phyloP scores from a whole-genome alignment of 805 yeast genomes.

The Kuraishia capsulata region DNA sequence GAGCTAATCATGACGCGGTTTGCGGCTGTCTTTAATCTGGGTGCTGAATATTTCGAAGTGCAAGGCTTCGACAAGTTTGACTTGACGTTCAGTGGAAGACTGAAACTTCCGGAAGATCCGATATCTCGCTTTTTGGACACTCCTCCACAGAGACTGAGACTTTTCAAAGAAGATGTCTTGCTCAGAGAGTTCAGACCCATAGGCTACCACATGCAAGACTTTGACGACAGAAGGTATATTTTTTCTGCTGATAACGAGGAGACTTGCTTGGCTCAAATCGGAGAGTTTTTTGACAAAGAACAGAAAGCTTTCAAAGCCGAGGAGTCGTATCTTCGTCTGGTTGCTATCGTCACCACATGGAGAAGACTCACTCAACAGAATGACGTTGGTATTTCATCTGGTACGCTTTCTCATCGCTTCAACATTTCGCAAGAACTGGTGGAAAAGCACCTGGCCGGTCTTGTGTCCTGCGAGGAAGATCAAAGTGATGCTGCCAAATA shows the following conservation, averaged over 20 bases:
- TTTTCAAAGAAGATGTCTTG: constrained; percentile 56
- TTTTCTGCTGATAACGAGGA: constrained; percentile 21
- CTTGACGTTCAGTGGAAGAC: background rate
- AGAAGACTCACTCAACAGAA: constrained; percentile 18
- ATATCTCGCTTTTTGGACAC: constrained; percentile 3
- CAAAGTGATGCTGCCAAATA: background rate
- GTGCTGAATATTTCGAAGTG: background rate
- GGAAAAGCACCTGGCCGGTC: background rate
- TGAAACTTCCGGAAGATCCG: constrained; percentile 1
- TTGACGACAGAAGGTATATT: constrained; percentile 39
- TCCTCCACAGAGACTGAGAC: constrained; percentile 40
- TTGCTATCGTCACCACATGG: constrained; percentile 24
- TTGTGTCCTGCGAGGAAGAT: background rate
- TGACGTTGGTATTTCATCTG: constrained; percentile 18
- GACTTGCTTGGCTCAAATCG: constrained; percentile 22
- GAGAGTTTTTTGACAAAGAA: constrained; percentile 16
- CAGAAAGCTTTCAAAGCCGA: constrained; percentile 10
- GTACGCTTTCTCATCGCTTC: constrained; percentile 8
- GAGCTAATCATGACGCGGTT: constrained; percentile 3
- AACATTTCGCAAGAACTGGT: constrained; percentile 4
- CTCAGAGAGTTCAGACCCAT: constrained; percentile 53
- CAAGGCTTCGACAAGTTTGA: background rate
- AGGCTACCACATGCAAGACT: constrained; percentile 47
- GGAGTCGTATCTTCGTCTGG: constrained; percentile 23
- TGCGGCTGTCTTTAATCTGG: background rate